Evolutionary conservation across 495 filamentous ascomycete genomes (phyloP), one percentile per base, ranked within the genome.

Genomic region (Pyrenula massariospora): DNA sequence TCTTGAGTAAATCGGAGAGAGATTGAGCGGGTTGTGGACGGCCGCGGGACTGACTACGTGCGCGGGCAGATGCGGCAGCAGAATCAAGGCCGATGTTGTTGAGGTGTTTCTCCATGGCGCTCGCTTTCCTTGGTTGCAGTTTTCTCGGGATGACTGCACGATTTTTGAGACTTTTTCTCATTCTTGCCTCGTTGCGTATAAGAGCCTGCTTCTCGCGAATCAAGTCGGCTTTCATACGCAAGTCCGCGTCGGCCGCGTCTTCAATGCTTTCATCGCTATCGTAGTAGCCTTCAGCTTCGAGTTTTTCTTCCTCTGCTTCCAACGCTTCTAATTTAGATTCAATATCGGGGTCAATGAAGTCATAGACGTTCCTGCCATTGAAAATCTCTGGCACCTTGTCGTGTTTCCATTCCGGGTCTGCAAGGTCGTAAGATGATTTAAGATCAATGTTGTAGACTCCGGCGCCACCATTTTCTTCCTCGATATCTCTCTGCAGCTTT

Each of bases 311-410:
- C 64, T 98, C 93, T 56, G 89, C 91, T 68, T 98, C 93, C 42
- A 98, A 77, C 50, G 90, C 89, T 24, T 84, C 84, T 47, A 98
- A 78, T 72, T 92, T 96, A 57, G 80, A 77, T 62, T 95, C 93
- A 69, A 98, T 97, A 57, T 98, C 93, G 0, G 93, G 91, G 62
- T 97, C 93, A 66, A 97, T 84, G 67, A 86, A 98, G 68, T 98
- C 93, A 75, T 89, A 90, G 25, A 98, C 88, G 71, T 98, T 97
- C 77, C 88, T 89, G 66, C 93, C 93, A 62, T 96, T 84, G 73
- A 87, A 85, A 48, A 92, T 76, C 68, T 98, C 94, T 23, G 94
- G 94, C 12, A 96, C 85, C 70, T 87, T 92, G 74, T 98, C 93
- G 65, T 95, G 78, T 67, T 94, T 95, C 93, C 92, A 96, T 15